phyloP scores from a whole-genome alignment of 495 filamentous ascomycete genomes.

The Penicillium angulare region DNA sequence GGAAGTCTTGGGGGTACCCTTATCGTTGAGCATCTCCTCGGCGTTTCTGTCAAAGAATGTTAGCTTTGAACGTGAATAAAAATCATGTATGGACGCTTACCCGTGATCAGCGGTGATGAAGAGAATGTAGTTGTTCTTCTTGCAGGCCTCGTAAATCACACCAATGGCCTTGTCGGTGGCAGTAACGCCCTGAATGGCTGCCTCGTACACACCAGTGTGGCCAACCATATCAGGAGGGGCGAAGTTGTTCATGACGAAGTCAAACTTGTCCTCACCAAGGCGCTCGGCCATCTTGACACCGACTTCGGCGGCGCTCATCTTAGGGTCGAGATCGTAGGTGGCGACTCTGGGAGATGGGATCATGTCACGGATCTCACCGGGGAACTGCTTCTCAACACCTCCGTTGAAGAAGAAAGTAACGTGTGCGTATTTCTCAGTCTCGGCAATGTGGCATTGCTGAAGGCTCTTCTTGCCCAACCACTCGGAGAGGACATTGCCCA shows the following conservation, averaged over 20 bases:
- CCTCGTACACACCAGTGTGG: conserved; percentile 95
- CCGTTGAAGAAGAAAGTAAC: conserved; percentile 99
- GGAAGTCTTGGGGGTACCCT: conserved; percentile 94
- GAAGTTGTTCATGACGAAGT: conserved; percentile 99
- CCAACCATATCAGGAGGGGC: conserved; percentile 99
- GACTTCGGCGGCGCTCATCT: conserved; percentile 90
- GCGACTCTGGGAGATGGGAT: conserved; percentile 73
- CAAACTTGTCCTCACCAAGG: conserved; percentile 75
- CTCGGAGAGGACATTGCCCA: conserved; percentile 96
- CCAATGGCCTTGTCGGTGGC: conserved; percentile 94
- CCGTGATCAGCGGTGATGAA: conserved; percentile 97
- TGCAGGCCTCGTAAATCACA: conserved; percentile 86
- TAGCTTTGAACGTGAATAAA: conserved; percentile 13
- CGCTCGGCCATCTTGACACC: conserved; percentile 83
- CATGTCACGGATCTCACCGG: conserved; percentile 80
- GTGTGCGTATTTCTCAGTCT: conserved; percentile 99
- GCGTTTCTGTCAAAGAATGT: conserved; percentile 60
- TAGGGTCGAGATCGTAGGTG: conserved; percentile 95
- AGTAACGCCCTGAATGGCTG: conserved; percentile 81
- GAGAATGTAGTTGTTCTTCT: conserved; percentile 84
- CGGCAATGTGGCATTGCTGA: conserved; percentile 92
- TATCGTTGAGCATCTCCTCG: conserved; percentile 96
- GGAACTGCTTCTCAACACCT: conserved; percentile 94
- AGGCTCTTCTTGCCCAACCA: conserved; percentile 85
- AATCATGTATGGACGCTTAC: conserved; percentile 34